These are phyloP conservation scores for Daldinia childiae DNA, from an alignment of 495 filamentous ascomycete species.

Conservation along the genomic window DNA sequence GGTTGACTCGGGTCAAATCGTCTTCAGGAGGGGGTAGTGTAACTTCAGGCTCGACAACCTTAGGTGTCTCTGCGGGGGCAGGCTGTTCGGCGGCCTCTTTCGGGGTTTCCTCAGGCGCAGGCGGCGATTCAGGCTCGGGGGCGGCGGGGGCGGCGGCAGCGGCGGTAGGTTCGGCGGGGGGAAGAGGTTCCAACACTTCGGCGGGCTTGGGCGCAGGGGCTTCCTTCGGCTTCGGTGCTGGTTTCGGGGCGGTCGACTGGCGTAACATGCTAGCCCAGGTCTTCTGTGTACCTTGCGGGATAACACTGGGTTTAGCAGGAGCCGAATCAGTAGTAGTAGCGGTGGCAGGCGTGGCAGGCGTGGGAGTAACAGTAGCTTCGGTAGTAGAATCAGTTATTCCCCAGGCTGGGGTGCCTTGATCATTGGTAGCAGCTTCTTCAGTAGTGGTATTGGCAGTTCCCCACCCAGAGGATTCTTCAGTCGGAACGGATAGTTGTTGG, in stretches of 20 bases:
- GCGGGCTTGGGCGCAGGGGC: constrained; percentile 50
- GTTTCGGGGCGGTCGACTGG: constrained; percentile 56
- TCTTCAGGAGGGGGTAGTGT: constrained; percentile 75
- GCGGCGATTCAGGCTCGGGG: constrained; percentile 50
- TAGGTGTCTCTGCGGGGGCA: constrained; percentile 44
- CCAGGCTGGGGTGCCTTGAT: constrained; percentile 37
- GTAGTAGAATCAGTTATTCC: constrained; percentile 38
- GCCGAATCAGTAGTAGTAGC: constrained; percentile 37
- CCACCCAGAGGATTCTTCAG: constrained; percentile 57
- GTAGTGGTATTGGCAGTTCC: constrained; percentile 44
- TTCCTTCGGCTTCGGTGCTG: constrained; percentile 58
- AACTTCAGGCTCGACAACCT: constrained; percentile 60
- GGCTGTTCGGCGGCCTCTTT: constrained; percentile 45
- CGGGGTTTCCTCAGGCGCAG: constrained; percentile 42
- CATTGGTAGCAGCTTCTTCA: constrained; percentile 45
- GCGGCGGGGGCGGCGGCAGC: constrained; percentile 31
- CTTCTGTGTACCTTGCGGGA: constrained; percentile 53
- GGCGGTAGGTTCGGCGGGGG: constrained; percentile 42
- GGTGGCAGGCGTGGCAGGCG: too few species aligned
- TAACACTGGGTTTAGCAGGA: constrained; percentile 46
- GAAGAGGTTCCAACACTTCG: constrained; percentile 54
- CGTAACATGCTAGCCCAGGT: constrained; percentile 68
- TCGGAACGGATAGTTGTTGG: constrained; percentile 58
- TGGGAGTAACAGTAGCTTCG: constrained; percentile 34
- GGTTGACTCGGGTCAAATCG: constrained; percentile 87